phyloP scores from a whole-genome alignment of 1,284 basidiomycete genomes.

The Grifola frondosa region DNA sequence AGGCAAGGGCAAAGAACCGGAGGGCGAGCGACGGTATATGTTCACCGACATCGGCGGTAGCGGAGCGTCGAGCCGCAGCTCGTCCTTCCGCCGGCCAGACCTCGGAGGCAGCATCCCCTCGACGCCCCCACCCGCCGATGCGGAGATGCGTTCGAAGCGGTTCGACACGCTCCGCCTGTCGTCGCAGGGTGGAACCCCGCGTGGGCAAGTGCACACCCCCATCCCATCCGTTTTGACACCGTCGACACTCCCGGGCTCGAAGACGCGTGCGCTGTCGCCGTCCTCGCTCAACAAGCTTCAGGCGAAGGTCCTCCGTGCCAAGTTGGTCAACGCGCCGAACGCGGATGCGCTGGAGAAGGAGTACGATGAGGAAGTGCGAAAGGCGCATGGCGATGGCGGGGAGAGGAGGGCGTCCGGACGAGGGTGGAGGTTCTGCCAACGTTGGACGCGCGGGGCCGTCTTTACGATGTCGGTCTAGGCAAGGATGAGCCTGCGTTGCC shows the following conservation, averaged over 20 bases:
- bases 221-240: conserved; percentile 90
- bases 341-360: conserved; percentile 77
- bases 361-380: conserved; percentile 70
- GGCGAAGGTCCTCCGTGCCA: conserved; percentile 90
- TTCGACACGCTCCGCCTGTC: conserved; percentile 53
- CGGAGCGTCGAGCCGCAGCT: conserved; percentile 69
- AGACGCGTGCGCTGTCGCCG: conserved; percentile 55
- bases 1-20: conserved; percentile 35
- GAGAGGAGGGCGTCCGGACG: conserved; percentile 49
- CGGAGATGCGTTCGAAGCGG: conserved; percentile 40
- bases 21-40: conserved; percentile 61
- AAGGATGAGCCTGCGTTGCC: conserved; percentile 46
- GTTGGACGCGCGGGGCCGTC: conserved; percentile 78
- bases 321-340: conserved; percentile 76
- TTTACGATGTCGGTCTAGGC: conserved; percentile 90
- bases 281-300: conserved; percentile 90
- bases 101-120: conserved; percentile 53
- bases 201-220: conserved; percentile 65
- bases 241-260: conserved; percentile 40
- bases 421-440: conserved; percentile 87
- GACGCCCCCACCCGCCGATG: conserved; percentile 54
- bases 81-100: conserved; percentile 81
- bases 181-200: conserved; percentile 35
- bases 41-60: conserved; percentile 65
- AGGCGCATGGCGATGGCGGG: conserved; percentile 45